Evolutionary conservation across 345 rosid species (phyloP).

Genomic region (Syzygium grande): DNA sequence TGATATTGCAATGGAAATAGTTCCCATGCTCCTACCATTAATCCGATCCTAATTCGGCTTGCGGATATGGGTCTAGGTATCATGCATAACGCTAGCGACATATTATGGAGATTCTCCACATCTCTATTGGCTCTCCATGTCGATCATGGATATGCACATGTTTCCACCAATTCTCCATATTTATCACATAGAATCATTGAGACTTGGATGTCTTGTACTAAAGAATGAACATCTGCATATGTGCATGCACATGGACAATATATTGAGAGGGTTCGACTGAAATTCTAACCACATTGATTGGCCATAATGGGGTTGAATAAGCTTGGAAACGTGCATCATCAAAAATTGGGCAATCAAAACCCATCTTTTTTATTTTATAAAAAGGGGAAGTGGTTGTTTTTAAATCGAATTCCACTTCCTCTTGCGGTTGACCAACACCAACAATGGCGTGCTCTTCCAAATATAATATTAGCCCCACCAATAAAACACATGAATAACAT

Average conservation of each 20-base stretch:
- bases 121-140: not conserved
- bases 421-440: constrained; percentile 4
- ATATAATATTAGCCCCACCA: not conserved
- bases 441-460: not conserved
- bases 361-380: not conserved
- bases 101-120: not conserved
- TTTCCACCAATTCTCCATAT: not conserved
- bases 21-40: not conserved
- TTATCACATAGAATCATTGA: not conserved
- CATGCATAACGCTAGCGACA: not conserved
- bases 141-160: not conserved
- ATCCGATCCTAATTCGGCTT: not conserved
- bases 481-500: not conserved
- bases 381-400: not conserved
- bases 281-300: not conserved
- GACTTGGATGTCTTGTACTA: not conserved
- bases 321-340: not conserved
- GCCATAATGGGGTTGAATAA: not conserved
- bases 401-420: not conserved
- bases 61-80: not conserved
- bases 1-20: not conserved
- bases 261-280: not conserved
- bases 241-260: not conserved
- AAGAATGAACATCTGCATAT: not conserved
- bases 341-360: not conserved